phyloP scores from a whole-genome alignment of 1,284 basidiomycete species.

The Boletellus dicymbophilus region DNA sequence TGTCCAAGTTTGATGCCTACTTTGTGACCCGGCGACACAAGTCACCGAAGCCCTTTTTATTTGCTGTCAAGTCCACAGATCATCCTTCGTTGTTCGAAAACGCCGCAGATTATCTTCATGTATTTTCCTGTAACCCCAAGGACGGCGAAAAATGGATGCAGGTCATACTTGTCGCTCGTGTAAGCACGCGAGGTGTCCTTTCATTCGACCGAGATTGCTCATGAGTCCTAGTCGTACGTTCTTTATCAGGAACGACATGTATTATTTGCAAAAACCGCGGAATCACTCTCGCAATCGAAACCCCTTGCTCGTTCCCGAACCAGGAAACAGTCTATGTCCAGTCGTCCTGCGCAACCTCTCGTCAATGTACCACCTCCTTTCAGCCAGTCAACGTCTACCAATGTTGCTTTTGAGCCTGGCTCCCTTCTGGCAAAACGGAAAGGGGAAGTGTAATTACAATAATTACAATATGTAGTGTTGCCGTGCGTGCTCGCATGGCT shows the following conservation, averaged over 20 bases:
- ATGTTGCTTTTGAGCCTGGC: conserved; percentile 61
- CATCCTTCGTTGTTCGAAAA: conserved; percentile 84
- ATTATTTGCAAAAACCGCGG: conserved; percentile 51
- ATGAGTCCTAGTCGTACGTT: conserved; percentile 64
- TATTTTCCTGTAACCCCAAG: conserved; percentile 73
- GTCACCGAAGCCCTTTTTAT: conserved; percentile 77
- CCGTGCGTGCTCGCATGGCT: conserved; percentile 1
- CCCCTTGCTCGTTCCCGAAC: conserved; percentile 32
- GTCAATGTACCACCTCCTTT: conserved; percentile 36
- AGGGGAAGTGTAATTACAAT: conserved; percentile 23
- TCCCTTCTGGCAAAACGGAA: conserved; percentile 61
- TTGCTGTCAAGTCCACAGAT: conserved; percentile 87
- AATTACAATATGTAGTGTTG: no score
- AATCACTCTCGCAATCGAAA: conserved; percentile 30
- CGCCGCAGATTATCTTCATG: conserved; percentile 80
- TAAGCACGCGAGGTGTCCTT: conserved; percentile 40
- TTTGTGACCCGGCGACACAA: conserved; percentile 70
- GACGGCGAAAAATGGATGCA: conserved; percentile 74
- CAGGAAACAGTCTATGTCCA: conserved; percentile 34
- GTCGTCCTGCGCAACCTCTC: conserved; percentile 33
- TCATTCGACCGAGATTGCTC: conserved; percentile 5
- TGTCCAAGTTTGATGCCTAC: conserved; percentile 87
- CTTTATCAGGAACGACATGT: conserved; percentile 76
- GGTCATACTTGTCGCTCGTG: conserved; percentile 74
- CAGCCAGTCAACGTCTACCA: conserved; percentile 31